Percentiles rank a stretch among this genome's conserved stretches.
Evolutionary conservation across 106 monocot species (phyloP).

Genomic region (Apostasia ramifera): DNA sequence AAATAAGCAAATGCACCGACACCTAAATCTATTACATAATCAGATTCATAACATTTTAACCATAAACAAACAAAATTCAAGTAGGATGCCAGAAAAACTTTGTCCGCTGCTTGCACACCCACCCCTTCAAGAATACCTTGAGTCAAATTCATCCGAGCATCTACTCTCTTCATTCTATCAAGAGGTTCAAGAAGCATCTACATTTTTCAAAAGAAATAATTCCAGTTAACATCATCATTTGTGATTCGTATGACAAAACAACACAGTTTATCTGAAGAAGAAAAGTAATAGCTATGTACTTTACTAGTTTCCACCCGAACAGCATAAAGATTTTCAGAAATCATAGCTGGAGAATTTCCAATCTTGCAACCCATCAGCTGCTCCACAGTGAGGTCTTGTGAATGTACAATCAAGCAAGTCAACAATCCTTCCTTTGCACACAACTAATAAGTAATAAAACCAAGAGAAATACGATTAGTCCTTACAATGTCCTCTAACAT

Average conservation of each 20-base stretch:
- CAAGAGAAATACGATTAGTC: neutral
- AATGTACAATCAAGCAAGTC: constrained; percentile 80
- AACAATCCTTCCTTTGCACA: constrained; percentile 79
- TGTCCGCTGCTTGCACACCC: constrained; percentile 22
- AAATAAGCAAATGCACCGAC: neutral
- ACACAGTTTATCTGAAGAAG: neutral
- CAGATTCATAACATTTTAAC: neutral
- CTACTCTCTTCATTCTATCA: constrained; percentile 79
- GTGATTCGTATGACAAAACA: neutral
- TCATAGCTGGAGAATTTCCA: constrained; percentile 39
- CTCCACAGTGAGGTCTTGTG: constrained; percentile 71
- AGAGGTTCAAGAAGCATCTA: constrained; percentile 93
- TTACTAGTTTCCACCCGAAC: constrained; percentile 79
- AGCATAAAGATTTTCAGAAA: constrained; percentile 51
- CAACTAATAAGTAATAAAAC: constrained; percentile 29
- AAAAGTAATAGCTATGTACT: constrained; percentile 24
- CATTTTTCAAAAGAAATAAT: constrained; percentile 11
- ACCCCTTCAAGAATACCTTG: constrained; percentile 94
- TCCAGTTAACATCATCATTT: neutral
- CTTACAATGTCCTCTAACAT: no score
- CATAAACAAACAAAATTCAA: neutral
- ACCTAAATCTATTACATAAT: neutral
- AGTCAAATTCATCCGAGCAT: constrained; percentile 69
- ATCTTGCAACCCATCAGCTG: constrained; percentile 71
- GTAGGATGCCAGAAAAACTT: neutral